These are phyloP conservation scores for Trichocladium uniseriatum DNA, from an alignment of 495 filamentous ascomycete species.

Conservation along the genomic window DNA sequence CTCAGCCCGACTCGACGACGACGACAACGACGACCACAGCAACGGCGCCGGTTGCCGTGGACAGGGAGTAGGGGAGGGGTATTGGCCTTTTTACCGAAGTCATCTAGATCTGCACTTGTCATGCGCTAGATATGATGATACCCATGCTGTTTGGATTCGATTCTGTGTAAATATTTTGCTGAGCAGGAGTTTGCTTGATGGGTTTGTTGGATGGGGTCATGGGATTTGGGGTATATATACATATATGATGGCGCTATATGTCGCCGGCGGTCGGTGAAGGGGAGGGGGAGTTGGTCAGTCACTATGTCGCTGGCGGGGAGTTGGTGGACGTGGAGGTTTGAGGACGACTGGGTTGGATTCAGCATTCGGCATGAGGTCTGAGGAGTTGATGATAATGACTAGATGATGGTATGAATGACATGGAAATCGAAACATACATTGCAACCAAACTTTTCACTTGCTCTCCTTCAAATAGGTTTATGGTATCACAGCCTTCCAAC, in stretches of 20 bases:
- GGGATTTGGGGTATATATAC: not conserved
- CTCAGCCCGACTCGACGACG: constrained; percentile 3
- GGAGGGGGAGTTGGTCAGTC: too few species aligned
- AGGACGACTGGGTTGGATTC: not conserved
- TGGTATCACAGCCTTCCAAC: too few species aligned
- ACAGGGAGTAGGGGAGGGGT: constrained; percentile 6
- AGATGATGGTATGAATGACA: constrained; percentile 2
- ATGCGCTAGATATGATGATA: not conserved
- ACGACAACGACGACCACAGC: too few species aligned
- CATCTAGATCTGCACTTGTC: not conserved
- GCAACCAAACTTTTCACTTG: not conserved
- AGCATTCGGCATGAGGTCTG: not conserved
- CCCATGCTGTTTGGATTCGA: not conserved
- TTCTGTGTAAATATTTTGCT: not conserved
- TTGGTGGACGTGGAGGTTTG: not conserved
- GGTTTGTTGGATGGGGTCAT: not conserved
- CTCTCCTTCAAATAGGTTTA: not conserved
- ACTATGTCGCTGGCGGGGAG: too few species aligned
- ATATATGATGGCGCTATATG: not conserved
- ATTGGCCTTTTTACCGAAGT: not conserved
- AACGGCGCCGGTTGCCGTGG: not conserved
- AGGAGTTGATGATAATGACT: not conserved
- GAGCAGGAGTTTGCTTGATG: not conserved
- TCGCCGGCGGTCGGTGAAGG: too few species aligned
- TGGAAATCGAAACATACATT: not conserved